Percentiles rank a stretch among this genome's conserved stretches.
phyloP scores from a whole-genome alignment of 345 rosid genomes.

The Syzygium oleosum region DNA sequence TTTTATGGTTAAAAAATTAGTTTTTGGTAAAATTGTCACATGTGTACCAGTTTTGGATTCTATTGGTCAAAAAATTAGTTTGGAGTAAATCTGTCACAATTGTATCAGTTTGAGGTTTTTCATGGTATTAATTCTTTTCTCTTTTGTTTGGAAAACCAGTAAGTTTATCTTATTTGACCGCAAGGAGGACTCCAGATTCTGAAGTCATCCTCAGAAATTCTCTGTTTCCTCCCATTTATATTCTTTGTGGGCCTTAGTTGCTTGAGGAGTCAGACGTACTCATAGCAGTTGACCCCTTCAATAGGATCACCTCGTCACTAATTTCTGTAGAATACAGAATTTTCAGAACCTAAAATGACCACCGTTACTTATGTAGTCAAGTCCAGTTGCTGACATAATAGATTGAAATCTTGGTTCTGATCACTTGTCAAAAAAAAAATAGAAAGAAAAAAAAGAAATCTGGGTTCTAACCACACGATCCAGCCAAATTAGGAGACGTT shows the following conservation, averaged over 20 bases:
- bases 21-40: no score
- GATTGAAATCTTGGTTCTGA: not conserved
- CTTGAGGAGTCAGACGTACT: not conserved
- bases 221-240: not conserved
- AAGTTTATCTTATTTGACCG: not conserved
- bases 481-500: not conserved
- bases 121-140: no score
- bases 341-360: not conserved
- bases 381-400: not conserved
- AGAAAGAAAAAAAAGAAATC: not conserved
- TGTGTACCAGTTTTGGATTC: no score
- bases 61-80: no score
- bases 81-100: no score
- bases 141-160: no score
- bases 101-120: no score
- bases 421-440: not conserved
- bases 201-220: not conserved
- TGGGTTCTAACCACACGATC: not conserved
- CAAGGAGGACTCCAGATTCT: not conserved
- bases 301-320: not conserved
- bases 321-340: not conserved
- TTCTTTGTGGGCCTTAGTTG: not conserved
- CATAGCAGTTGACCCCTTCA: not conserved
- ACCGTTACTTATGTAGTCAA: not conserved
- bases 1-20: no score